Evolutionary conservation across 129 eudicot genomes (phyloP), one percentile per base, ranked within the genome.

Genomic region (Flaveria linearis): DNA sequence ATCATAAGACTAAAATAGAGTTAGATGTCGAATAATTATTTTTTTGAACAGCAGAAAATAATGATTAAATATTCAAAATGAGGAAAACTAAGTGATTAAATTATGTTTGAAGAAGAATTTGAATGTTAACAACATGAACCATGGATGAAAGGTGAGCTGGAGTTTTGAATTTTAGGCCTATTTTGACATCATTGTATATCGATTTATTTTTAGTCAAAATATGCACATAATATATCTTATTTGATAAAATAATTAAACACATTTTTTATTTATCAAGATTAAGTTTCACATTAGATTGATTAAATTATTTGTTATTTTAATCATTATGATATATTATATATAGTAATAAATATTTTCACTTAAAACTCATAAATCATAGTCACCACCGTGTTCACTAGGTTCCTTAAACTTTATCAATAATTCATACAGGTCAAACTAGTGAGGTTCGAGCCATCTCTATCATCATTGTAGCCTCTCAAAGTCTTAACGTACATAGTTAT

Each of bases 71-170:
- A 23, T 23, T 50, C 17, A 50, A 50, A 46, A 30, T 71, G 63
- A 71, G 62, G 62, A 71, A 49, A 71, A 30, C 28, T 58, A 51
- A 71, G 47, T 51, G 46, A 50, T 50, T 71, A 50, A n/a, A 71
- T 49, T 51, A 49, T 16, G 26, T 26, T 11, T 3, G 8, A 15
- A 25, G 6, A 70, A 49, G 74, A 49, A 15, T 25, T 49, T 26
- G 7, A 70, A 49, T 50, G 60, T 13, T 28, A 61, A 61, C 25
- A 61, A 26, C 18, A 26, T 69, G 43, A 70, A 13, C 28, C 28
- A 47, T 15, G n/a, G 23, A 26, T 47, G 43, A 9, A 49, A n/a
- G 45, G 46, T 15, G 62, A 71, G 7, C 3, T 71, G 64, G 64
- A 64, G 3, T 51, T 52, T 71, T 50, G 74, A 69, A 57, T 25